Evolutionary conservation across 768 basidiomycete genomes (phyloP).

Genomic region (Collybia nuda): DNA sequence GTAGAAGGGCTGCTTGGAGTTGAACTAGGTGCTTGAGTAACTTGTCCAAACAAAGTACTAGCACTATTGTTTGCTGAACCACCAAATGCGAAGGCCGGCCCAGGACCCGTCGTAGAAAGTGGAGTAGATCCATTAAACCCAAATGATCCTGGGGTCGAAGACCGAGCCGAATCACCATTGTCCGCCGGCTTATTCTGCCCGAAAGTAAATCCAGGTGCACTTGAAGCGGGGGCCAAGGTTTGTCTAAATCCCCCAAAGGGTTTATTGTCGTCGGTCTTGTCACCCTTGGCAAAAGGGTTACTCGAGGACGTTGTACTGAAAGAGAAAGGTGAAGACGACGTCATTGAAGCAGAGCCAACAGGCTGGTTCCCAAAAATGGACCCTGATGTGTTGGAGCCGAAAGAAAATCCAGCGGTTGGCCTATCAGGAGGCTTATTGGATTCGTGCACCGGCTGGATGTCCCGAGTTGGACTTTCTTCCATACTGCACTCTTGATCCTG

Average conservation of each 20-base stretch:
- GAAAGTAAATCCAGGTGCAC: conserved; percentile 41
- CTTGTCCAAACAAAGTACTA: conserved; percentile 42
- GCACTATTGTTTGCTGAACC: conserved; percentile 26
- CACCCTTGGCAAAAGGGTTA: conserved; percentile 51
- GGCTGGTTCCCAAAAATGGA: conserved; percentile 30
- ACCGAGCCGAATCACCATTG: conserved; percentile 36
- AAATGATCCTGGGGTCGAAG: conserved; percentile 44
- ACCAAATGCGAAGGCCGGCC: conserved; percentile 47
- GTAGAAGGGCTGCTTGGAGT: conserved; percentile 60
- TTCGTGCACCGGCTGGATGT: conserved; percentile 41
- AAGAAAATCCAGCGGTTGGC: conserved; percentile 47
- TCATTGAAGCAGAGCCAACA: conserved; percentile 9
- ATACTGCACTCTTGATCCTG: conserved; percentile 69
- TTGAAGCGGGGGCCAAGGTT: conserved; percentile 25
- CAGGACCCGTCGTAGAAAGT: conserved; percentile 35
- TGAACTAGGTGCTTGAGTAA: conserved; percentile 19
- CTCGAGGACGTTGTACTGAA: conserved; percentile 38
- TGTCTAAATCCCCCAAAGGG: conserved; percentile 52
- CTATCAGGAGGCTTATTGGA: conserved; percentile 31
- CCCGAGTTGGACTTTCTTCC: conserved; percentile 81
- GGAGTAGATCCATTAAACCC: conserved; percentile 42
- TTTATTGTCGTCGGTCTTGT: conserved; percentile 44
- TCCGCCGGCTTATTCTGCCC: conserved; percentile 36
- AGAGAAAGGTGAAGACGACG: conserved; percentile 31
- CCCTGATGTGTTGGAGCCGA: conserved; percentile 32